These are phyloP conservation scores for Brassica nigra DNA, from an alignment of 345 rosid genomes.

Conservation along the genomic window DNA sequence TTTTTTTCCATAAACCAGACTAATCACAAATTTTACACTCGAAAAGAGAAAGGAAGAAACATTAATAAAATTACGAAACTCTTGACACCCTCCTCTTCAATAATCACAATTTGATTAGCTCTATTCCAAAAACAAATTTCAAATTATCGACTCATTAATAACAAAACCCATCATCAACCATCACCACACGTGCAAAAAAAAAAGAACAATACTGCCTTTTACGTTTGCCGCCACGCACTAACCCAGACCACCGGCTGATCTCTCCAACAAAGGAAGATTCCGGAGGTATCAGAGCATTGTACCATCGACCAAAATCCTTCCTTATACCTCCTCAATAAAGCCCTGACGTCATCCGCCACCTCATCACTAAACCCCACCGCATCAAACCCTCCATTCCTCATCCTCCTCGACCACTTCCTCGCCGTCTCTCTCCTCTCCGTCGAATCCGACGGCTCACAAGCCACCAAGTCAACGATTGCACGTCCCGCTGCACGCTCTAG, in stretches of 20 bases:
- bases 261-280: slow-evolving; percentile 92
- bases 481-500: slow-evolving; percentile 80
- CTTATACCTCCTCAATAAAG: slow-evolving; percentile 87
- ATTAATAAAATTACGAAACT: neutral
- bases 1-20: slow-evolving; percentile 18
- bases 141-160: slow-evolving; percentile 34
- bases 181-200: slow-evolving; percentile 52
- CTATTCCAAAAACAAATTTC: slow-evolving; percentile 31
- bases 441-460: slow-evolving; percentile 66
- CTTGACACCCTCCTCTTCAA: neutral
- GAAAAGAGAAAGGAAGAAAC: neutral
- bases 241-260: slow-evolving; percentile 97
- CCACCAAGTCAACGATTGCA: slow-evolving; percentile 76
- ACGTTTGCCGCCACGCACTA: slow-evolving; percentile 86
- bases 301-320: slow-evolving; percentile 89
- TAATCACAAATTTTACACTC: slow-evolving; percentile 34
- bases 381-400: slow-evolving; percentile 61
- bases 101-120: slow-evolving; percentile 27
- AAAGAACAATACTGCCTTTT: neutral
- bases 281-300: slow-evolving; percentile 64
- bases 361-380: slow-evolving; percentile 69
- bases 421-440: slow-evolving; percentile 82
- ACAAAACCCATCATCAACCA: slow-evolving; percentile 36
- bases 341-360: slow-evolving; percentile 84
- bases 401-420: slow-evolving; percentile 67